These are phyloP conservation scores for Crucibulum laeve DNA, from an alignment of 768 basidiomycete genomes.

Conservation along the genomic window DNA sequence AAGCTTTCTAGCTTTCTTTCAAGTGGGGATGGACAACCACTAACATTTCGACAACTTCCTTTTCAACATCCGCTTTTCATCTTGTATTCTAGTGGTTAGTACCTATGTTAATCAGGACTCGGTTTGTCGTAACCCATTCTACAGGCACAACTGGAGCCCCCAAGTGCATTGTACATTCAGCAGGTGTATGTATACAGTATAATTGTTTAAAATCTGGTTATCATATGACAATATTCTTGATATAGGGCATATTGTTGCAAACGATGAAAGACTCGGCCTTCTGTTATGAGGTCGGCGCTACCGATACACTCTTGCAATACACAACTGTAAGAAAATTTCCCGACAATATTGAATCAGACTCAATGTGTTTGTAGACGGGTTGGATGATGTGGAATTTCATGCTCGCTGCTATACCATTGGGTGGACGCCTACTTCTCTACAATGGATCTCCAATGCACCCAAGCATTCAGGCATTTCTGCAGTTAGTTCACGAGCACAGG, in stretches of 20 bases:
- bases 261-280: background rate
- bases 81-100: background rate
- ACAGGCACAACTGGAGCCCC: conserved; percentile 1
- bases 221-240: background rate
- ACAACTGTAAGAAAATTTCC: conserved; percentile 2
- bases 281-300: background rate
- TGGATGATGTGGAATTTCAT: conserved; percentile 11
- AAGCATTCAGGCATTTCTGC: conserved; percentile 33
- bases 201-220: background rate
- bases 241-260: background rate
- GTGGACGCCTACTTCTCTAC: conserved; percentile 38
- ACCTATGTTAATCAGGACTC: background rate
- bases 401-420: conserved; percentile 27
- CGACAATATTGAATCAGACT: background rate
- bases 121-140: background rate
- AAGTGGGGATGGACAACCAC: background rate
- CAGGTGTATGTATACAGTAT: background rate
- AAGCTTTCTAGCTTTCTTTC: background rate
- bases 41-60: background rate
- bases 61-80: background rate
- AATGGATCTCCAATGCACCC: conserved; percentile 55
- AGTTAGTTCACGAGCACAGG: conserved; percentile 40
- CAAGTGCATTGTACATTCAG: background rate
- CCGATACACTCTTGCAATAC: background rate
- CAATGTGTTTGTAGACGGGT: background rate